Conservation (phyloP, 495 filamentous ascomycete species). For the Neurospora intermedia region DNA sequence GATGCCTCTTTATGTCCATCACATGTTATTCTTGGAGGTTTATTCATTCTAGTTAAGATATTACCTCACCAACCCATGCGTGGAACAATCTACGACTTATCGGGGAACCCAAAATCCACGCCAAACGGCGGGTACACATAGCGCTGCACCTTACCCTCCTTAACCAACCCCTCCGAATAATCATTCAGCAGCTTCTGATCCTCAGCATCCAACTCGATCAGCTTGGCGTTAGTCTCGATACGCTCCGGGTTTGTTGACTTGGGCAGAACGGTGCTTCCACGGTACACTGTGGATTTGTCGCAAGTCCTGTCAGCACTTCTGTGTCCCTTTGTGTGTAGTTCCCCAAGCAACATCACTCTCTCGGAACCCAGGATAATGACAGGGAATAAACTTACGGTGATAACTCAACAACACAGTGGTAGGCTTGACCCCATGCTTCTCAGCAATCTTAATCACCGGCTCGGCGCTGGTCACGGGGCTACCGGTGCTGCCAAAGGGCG, state of each 20-base stretch:
- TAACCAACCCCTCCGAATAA: constrained; percentile 47
- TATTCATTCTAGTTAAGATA: not conserved
- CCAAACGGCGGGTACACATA: constrained; percentile 76
- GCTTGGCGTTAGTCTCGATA: constrained; percentile 62
- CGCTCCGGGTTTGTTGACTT: constrained; percentile 68
- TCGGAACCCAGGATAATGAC: not conserved
- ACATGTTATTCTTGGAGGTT: not conserved
- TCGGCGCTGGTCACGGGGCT: constrained; percentile 59
- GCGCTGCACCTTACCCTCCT: constrained; percentile 50
- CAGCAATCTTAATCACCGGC: constrained; percentile 56
- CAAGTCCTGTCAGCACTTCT: not conserved
- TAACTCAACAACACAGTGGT: constrained; percentile 62
- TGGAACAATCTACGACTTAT: constrained; percentile 38
- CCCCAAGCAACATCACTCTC: not conserved
- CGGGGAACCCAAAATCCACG: constrained; percentile 66
- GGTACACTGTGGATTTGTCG: constrained; percentile 40
- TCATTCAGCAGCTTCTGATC: constrained; percentile 56
- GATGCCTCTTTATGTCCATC: not conserved
- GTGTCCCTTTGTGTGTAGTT: not conserved
- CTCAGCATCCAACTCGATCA: constrained; percentile 54
- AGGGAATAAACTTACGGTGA: constrained; percentile 45
- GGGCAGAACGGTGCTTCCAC: constrained; percentile 63
- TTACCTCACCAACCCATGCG: not conserved
- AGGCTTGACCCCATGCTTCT: constrained; percentile 54
- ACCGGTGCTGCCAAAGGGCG: constrained; percentile 67